Base-by-base conservation (phyloP, 228 moss, liverwort and hornwort species). In the Sphagnum fallax region DNA sequence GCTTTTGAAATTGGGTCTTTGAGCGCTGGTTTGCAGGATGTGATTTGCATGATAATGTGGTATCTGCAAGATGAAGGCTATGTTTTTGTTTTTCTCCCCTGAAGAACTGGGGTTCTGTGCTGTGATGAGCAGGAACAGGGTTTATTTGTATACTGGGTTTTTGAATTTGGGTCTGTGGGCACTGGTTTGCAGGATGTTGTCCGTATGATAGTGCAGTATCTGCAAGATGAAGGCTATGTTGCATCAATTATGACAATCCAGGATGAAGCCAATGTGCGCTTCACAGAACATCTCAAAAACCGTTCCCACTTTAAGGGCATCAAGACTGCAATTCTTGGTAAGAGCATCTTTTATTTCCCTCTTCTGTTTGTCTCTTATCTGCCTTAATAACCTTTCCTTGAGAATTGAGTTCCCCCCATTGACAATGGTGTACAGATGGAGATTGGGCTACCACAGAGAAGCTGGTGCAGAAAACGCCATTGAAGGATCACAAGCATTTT, bases 381-480 rank as follows among this genome's bases (percentile, higher is more conserved):
- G 47, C 47, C 47, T 60, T 60, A 15, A 60, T 11, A 3, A 16
- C 63, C 16, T 64, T 64, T 16, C 15, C 16, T 64, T 16, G 12
- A 55, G 55, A 55, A 55, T 8, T 55, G 55, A 55, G 9, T 55
- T 55, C 55, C 8, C 55, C 4, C 1, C 55, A 55, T 55, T 55
- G 10, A 6, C 63, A 55, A 53, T 67, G 15, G 32, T 71, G 68
- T 7, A 4, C 64, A 92, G 95, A 95, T 73, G 95, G 95, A 58
- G 95, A 95, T 57, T 95, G 95, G 95, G 74, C 81, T 50, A 92
- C 92, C 77, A 82, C 85, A 82, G 95, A 95, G 78, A 95, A 95
- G 72, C 70, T 95, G 79, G 88, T 92, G 16, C 92, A 92, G 72
- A 92, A 95, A 71, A 90, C 92, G 15, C 90, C 88, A 68, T 72